Percentiles rank a stretch among this genome's conserved stretches.
Evolutionary conservation across 371 early-diverging fungal species (phyloP).

Genomic region (Mortierella sp.): DNA sequence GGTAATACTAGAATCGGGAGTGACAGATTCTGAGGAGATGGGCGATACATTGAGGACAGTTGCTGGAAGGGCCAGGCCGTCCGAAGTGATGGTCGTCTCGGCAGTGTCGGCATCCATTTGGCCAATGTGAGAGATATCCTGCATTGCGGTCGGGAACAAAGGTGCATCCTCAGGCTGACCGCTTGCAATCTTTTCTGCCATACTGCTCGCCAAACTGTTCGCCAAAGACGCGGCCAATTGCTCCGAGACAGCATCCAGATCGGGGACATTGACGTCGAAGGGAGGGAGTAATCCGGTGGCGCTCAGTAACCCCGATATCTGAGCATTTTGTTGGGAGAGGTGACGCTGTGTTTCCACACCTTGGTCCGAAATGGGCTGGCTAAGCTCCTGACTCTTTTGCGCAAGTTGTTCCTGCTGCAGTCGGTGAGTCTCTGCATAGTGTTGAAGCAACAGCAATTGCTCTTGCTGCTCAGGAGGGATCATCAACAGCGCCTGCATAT

Average conservation of each 20-base stretch:
- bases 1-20: conserved; percentile 9
- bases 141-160: conserved; percentile 5
- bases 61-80: background rate
- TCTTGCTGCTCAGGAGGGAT: conserved; percentile 57
- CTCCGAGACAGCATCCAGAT: conserved; percentile 50
- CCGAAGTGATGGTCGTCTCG: background rate
- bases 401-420: conserved; percentile 31
- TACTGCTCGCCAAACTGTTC: conserved; percentile 41
- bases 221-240: conserved; percentile 49
- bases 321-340: conserved; percentile 1
- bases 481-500: conserved; percentile 55
- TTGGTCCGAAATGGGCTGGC: background rate
- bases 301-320: conserved; percentile 14
- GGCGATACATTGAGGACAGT: conserved; percentile 23
- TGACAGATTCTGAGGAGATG: conserved; percentile 13
- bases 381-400: conserved; percentile 5
- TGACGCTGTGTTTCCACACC: background rate
- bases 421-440: conserved; percentile 49
- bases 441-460: conserved; percentile 51
- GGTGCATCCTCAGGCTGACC: conserved; percentile 12
- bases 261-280: conserved; percentile 40
- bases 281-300: conserved; percentile 18
- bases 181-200: conserved; percentile 31
- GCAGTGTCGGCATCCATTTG: background rate
- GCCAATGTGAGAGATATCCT: background rate